Percentiles rank a stretch among this genome's conserved stretches.
phyloP scores from a whole-genome alignment of 345 rosid genomes.

The Psidium friedrichsthalianum region DNA sequence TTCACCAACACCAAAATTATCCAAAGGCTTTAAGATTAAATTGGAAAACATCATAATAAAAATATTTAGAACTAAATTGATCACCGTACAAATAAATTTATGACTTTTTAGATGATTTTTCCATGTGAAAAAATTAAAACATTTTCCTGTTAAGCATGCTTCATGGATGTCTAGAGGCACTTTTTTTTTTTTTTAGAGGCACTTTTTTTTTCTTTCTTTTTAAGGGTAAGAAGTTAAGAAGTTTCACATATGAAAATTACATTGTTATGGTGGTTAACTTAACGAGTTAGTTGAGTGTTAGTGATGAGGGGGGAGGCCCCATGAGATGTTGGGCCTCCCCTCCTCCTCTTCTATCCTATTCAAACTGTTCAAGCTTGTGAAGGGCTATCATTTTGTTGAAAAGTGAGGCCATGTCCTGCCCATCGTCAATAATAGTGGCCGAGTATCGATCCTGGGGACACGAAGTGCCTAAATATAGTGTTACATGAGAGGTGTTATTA shows the following conservation, averaged over 20 bases:
- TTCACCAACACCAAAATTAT: too few species aligned
- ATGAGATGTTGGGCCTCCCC: not conserved
- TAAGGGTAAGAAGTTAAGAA: too few species aligned
- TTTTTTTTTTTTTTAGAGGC: too few species aligned
- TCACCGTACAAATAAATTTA: too few species aligned
- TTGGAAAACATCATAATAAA: too few species aligned
- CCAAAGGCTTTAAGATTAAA: too few species aligned
- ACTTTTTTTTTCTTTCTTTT: too few species aligned
- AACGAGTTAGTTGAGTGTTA: not conserved
- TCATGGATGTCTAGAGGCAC: not conserved
- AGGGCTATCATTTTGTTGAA: not conserved
- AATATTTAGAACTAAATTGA: too few species aligned
- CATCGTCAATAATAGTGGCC: not conserved
- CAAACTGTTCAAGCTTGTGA: not conserved
- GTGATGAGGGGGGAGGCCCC: not conserved
- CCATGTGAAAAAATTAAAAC: not conserved
- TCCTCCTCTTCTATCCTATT: not conserved
- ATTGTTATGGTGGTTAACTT: not conserved
- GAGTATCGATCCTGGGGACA: not conserved
- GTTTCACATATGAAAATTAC: not conserved
- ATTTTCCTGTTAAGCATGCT: not conserved
- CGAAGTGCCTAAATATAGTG: not conserved
- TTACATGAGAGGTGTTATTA: not conserved
- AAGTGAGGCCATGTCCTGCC: not conserved
- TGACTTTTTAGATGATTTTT: too few species aligned